These are phyloP conservation scores for Debaryomyces maramus DNA, from an alignment of 805 yeast genomes.

Conservation along the genomic window DNA sequence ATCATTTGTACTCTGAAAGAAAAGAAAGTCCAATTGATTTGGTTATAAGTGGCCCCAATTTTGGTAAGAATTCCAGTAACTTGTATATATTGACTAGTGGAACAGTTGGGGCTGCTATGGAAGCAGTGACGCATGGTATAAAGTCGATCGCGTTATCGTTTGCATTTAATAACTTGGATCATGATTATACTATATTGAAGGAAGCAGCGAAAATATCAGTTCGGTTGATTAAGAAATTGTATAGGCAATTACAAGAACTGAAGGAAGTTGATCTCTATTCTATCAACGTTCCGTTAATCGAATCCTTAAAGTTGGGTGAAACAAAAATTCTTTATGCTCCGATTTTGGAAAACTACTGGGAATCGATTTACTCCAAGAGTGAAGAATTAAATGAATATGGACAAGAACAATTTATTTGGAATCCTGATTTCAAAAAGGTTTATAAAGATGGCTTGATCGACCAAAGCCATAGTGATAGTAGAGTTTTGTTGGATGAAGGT, in stretches of 20 bases:
- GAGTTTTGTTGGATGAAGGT: constrained; percentile 62
- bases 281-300: constrained; percentile 80
- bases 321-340: constrained; percentile 75
- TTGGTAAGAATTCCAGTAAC: constrained; percentile 89
- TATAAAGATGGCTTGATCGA: constrained; percentile 48
- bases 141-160: constrained; percentile 80
- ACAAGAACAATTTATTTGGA: constrained; percentile 66
- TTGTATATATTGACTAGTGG: constrained; percentile 89
- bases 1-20: constrained; percentile 53
- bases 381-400: constrained; percentile 23
- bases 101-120: constrained; percentile 96
- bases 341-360: constrained; percentile 81
- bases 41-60: constrained; percentile 93
- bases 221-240: constrained; percentile 58
- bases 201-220: constrained; percentile 73
- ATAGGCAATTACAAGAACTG: constrained; percentile 53
- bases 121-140: constrained; percentile 73
- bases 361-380: constrained; percentile 49
- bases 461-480: constrained; percentile 61
- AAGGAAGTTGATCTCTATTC: constrained; percentile 66
- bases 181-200: constrained; percentile 48
- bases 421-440: constrained; percentile 74
- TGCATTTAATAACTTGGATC: constrained; percentile 64
- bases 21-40: constrained; percentile 68
- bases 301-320: constrained; percentile 46